Percentiles rank a stretch among this genome's conserved stretches.
These are phyloP conservation scores for Dioscorea zingiberensis DNA, from an alignment of 106 monocot genomes.

Conservation along the genomic window DNA sequence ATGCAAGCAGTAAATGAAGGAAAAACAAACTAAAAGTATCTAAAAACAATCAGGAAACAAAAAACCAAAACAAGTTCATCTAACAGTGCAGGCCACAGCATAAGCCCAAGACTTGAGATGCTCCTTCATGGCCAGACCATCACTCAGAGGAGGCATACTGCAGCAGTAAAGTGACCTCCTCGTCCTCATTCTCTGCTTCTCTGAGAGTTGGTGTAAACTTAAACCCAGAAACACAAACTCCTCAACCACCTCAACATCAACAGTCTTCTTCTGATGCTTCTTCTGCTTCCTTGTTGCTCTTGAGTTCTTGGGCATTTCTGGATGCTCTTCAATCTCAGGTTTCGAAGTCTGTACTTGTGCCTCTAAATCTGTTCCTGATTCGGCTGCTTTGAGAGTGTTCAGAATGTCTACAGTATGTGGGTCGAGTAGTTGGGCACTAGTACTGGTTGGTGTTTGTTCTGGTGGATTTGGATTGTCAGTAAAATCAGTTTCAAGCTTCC, in stretches of 20 bases:
- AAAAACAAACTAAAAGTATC: too few species aligned
- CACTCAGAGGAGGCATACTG: conserved; percentile 5
- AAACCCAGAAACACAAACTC: not conserved
- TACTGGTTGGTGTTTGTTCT: too few species aligned
- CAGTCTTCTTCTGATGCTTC: not conserved
- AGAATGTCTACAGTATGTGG: too few species aligned
- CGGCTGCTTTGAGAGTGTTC: too few species aligned
- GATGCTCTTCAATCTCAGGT: too few species aligned
- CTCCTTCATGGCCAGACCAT: conserved; percentile 32
- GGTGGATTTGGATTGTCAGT: too few species aligned
- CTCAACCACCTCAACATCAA: not conserved
- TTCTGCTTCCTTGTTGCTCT: not conserved
- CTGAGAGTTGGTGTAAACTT: not conserved
- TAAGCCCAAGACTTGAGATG: conserved; percentile 50
- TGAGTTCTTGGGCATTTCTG: not conserved
- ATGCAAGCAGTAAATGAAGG: too few species aligned
- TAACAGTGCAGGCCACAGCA: conserved; percentile 45
- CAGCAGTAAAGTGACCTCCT: not conserved
- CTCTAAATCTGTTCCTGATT: not conserved
- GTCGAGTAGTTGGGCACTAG: too few species aligned
- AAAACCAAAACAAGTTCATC: not conserved
- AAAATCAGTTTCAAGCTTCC: too few species aligned
- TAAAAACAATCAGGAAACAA: too few species aligned
- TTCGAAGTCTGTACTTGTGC: not conserved
- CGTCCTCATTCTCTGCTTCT: not conserved